A percentile compares a stretch with the other conserved stretches of the same genome.
phyloP scores from a whole-genome alignment of 192 early-diverging fungal species.

The Umbelopsis ramanniana region DNA sequence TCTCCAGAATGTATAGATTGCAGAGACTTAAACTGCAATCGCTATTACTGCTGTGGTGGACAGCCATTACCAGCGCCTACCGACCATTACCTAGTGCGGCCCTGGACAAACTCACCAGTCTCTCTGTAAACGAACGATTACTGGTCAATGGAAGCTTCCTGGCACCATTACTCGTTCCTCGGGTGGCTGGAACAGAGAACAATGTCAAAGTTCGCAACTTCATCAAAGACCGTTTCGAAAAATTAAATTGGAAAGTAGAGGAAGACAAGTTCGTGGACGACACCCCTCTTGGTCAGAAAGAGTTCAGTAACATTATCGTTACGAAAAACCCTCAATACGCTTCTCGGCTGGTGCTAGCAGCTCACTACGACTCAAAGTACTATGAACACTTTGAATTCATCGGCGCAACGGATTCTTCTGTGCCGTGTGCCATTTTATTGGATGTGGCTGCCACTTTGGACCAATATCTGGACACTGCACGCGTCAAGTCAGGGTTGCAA shows the following conservation, averaged over 20 bases:
- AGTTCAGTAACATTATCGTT: conserved; percentile 88
- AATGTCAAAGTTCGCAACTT: conserved; percentile 73
- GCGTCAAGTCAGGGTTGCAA: conserved; percentile 70
- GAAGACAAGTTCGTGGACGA: conserved; percentile 73
- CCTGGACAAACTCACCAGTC: conserved; percentile 12
- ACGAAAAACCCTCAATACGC: conserved; percentile 81
- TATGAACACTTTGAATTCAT: conserved; percentile 70
- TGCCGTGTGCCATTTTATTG: conserved; percentile 88
- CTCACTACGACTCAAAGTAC: conserved; percentile 94
- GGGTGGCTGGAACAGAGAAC: conserved; percentile 78
- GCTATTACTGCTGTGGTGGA: background rate
- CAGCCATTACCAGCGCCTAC: background rate
- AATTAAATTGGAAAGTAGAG: conserved; percentile 82
- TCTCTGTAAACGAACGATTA: conserved; percentile 32
- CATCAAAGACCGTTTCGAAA: conserved; percentile 65
- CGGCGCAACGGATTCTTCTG: conserved; percentile 91
- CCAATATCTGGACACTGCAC: conserved; percentile 52
- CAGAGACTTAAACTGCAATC: background rate
- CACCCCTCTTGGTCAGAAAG: conserved; percentile 78
- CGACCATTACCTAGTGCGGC: conserved; percentile 12
- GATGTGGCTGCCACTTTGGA: conserved; percentile 80
- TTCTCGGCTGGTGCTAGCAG: conserved; percentile 81
- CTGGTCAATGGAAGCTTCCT: conserved; percentile 59
- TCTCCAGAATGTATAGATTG: background rate
- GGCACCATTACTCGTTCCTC: conserved; percentile 73